Conservation (phyloP, 805 yeast genomes). For the Ogataea wickerhamii region DNA sequence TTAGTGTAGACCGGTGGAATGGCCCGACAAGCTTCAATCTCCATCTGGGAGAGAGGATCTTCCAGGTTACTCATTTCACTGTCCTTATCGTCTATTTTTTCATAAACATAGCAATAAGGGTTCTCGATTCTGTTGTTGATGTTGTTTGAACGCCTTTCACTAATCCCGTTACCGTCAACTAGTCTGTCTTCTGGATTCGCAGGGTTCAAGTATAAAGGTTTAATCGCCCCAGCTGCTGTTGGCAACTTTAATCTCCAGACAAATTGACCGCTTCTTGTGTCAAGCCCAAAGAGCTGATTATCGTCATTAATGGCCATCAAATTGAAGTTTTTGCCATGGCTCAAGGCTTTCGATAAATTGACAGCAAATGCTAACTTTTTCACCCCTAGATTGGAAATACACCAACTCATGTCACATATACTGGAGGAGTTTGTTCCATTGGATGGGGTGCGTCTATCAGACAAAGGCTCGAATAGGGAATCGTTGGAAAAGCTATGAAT, state of each 20-base stretch:
- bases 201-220: neutral
- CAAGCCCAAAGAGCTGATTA: conserved; percentile 19
- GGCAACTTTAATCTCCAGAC: conserved; percentile 19
- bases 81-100: conserved; percentile 4
- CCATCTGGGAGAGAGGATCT: conserved; percentile 47
- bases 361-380: conserved; percentile 15
- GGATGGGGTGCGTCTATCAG: neutral
- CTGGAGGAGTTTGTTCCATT: neutral
- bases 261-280: conserved; percentile 16
- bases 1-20: conserved; percentile 25
- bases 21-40: conserved; percentile 50
- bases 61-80: conserved; percentile 14
- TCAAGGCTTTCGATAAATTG: neutral
- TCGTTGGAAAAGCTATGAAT: conserved; percentile 59
- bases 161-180: neutral
- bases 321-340: conserved; percentile 9
- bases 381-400: conserved; percentile 36
- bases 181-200: neutral
- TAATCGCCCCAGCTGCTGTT: neutral
- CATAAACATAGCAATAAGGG: neutral
- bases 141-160: neutral
- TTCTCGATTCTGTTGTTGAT: neutral
- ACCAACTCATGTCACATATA: conserved; percentile 34
- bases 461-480: conserved; percentile 17
- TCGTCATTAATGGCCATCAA: conserved; percentile 26